Evolutionary conservation across 306 rosid species (phyloP).

Genomic region (Datisca glomerata): DNA sequence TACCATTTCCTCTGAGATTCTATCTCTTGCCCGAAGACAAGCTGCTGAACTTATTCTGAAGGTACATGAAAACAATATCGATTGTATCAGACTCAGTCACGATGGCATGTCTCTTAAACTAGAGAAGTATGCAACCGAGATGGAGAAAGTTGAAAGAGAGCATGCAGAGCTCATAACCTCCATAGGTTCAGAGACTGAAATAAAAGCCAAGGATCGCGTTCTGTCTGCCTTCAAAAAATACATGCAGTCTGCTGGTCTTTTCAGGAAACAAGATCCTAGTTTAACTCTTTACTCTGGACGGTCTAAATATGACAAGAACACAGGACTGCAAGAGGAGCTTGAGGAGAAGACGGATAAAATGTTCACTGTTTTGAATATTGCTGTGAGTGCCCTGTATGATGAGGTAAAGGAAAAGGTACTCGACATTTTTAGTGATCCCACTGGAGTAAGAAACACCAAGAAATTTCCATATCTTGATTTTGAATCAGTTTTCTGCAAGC

Average conservation of each 20-base stretch:
- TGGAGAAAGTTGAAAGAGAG: conserved; percentile 63
- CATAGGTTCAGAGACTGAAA: conserved; percentile 56
- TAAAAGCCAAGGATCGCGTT: conserved; percentile 65
- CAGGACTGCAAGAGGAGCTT: conserved; percentile 30
- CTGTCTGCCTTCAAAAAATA: conserved; percentile 58
- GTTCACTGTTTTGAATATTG: conserved; percentile 37
- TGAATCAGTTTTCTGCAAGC: conserved; percentile 43
- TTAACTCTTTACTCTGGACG: conserved; percentile 31
- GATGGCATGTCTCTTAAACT: conserved; percentile 55
- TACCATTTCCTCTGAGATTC: conserved; percentile 63
- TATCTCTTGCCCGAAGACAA: conserved; percentile 79
- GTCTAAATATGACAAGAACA: conserved; percentile 36
- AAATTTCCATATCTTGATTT: conserved; percentile 31
- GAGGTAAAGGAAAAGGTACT: conserved; percentile 43
- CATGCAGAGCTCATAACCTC: conserved; percentile 53
- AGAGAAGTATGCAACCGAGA: conserved; percentile 56
- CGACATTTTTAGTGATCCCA: conserved; percentile 27
- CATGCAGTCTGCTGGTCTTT: conserved; percentile 52
- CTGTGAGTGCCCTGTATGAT: conserved; percentile 43
- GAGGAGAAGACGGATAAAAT: conserved; percentile 55
- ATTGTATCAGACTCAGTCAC: conserved; percentile 42
- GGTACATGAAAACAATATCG: conserved; percentile 40
- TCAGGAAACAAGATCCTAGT: conserved; percentile 37
- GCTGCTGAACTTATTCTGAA: conserved; percentile 67
- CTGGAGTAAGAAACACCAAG: conserved; percentile 31